Base-by-base conservation (phyloP, 352 stramenopile genomes). In the Phytophthora parvispora region DNA sequence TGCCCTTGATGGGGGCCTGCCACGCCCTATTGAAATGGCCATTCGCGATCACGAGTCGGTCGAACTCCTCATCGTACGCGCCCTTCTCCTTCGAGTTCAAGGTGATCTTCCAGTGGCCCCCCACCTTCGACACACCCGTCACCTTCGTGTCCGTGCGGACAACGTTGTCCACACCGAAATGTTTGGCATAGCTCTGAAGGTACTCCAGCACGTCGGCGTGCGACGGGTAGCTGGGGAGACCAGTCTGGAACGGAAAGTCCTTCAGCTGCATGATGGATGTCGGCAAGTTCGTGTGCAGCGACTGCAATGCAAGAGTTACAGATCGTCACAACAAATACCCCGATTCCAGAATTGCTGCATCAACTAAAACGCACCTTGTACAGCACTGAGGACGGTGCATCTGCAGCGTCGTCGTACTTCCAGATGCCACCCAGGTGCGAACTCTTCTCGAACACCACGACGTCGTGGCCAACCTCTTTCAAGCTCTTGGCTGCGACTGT, bases 211-310 rank as follows among this genome's bases (percentile, higher is more conserved):
- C 83, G 25, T 81, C 72, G 16, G 63, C 31, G 43, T 92, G 86
- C n/a, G 80, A 81, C 28, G 81, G 78, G 67, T 89, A 93, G 56
- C 76, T 88, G 0, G 69, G 83, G 32, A 71, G 22, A 9, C 64
- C 77, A 0, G 73, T 28, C 13, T 79, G 64, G 47, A 92, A 91
- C 4, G 80, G 56, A 27, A 91, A 87, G 52, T 78, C 86, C 48
- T 78, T 73, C 43, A 93, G 60, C 53, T 93, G 86, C 86, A 93
- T 92, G 62, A 92, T 81, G 29, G 82, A 72, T 9, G 83, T 92
- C 38, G 86, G 83, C 28, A 93, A 50, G 58, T 93, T 93, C 43
- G 86, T 93, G 49, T 85, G 83, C 43, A 93, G 72, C 15, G 86
- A 93, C 86, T 93, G 28, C 15, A 64, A n/a, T 20, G 16, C 28